Evolutionary conservation across 2,329 filamentous ascomycete species (phyloP), one percentile per base, ranked within the genome.

Genomic region (Fusarium sambucinum): DNA sequence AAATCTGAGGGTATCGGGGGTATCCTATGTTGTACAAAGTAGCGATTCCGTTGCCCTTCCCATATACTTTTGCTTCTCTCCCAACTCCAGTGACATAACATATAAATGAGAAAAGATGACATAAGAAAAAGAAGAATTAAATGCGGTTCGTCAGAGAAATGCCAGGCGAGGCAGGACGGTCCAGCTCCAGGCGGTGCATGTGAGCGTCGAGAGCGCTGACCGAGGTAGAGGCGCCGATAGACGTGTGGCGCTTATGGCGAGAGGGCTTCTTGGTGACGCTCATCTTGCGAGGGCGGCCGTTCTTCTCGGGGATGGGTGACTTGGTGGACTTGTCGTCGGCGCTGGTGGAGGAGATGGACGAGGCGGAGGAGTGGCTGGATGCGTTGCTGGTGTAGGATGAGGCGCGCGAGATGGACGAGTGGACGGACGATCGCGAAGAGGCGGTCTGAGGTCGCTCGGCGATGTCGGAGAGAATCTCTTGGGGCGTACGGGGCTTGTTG

Each of bases 401-500:
- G 0, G 73, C 65, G 30, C 74, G 71, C 4, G 74, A 75, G 48
- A 75, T 73, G 53, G 73, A 73, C 0, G 74, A 75, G 59, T 72
- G 60, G 35, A 63, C 29, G 0, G 72, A 72, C 0, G 61, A 66
- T 23, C 69, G 66, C 0, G 66, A 70, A 2, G 68, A 65, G 0
- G 70, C 50, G 4, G 66, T 66, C 23, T 66, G 54, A 17, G 55
- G 59, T 25, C 53, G 61, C 29, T 74, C 72, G 5, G 74, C 63
- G 3, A 75, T 70, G 6, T 75, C 74, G n/a, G 74, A 72, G 14
- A 75, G 63, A n/a, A 75, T 75, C 40, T 75, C 70, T 45, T 75
- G 73, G 2, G 71, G 57, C 3, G 74, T 73, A 5, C 68, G 50
- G 4, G 59, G 71, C 55, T 73, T 72, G 17, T 75, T 62, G 10